Conservation (phyloP, 192 early-diverging fungal species). For the Coemansia sp. region DNA sequence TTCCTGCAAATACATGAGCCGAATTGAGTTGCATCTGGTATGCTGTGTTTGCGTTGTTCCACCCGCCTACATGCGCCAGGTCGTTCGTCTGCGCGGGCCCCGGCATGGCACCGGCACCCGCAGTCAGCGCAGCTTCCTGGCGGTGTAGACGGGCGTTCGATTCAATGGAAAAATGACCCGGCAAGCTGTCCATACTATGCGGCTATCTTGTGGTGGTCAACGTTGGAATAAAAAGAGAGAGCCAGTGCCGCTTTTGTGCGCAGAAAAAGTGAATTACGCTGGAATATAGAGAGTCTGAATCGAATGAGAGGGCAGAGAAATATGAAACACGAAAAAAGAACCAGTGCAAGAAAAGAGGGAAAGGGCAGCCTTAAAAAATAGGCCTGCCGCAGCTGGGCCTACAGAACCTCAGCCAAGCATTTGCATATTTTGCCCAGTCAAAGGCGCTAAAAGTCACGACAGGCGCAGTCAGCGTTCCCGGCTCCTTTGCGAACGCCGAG, state of each 20-base stretch:
- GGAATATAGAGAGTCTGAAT: not conserved
- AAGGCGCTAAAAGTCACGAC: not conserved
- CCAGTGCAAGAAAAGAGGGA: not conserved
- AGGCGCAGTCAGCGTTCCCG: not conserved
- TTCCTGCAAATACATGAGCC: slow-evolving; percentile 10
- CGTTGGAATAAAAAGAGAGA: not conserved
- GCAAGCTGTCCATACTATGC: slow-evolving; percentile 35
- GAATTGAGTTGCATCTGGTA: slow-evolving; percentile 8
- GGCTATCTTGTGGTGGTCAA: slow-evolving; percentile 14
- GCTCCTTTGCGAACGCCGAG: slow-evolving; percentile 2
- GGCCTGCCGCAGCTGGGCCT: not conserved
- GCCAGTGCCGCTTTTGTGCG: not conserved
- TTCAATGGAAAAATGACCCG: slow-evolving; percentile 37
- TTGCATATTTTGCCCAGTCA: not conserved
- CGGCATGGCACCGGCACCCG: slow-evolving; percentile 1
- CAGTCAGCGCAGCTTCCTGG: slow-evolving; percentile 26
- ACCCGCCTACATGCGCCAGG: slow-evolving; percentile 57
- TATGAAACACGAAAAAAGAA: slow-evolving; percentile 23
- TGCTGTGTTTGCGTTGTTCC: slow-evolving; percentile 19
- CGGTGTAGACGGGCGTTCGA: slow-evolving; percentile 55
- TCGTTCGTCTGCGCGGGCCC: slow-evolving; percentile 18
- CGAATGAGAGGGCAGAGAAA: not conserved
- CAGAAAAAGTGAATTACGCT: not conserved
- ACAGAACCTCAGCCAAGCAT: not conserved
- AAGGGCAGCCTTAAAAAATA: not conserved